Evolutionary conservation across 176 grass and related monocot genomes (phyloP).

Genomic region (Leersia perrieri): DNA sequence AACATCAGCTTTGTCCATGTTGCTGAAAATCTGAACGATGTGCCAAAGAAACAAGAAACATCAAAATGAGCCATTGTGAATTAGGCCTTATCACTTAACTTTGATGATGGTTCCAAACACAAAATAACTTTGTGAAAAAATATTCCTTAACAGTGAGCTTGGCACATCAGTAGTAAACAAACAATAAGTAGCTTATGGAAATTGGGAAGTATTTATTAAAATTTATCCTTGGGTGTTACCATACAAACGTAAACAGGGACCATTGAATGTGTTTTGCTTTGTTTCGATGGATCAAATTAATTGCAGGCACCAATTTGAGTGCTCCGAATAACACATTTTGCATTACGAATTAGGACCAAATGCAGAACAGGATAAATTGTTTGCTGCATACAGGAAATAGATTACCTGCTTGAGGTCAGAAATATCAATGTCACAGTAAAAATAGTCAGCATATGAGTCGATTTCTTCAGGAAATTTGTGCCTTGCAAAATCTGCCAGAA

Average conservation of each 20-base stretch:
- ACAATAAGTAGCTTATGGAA: slow-evolving; percentile 11
- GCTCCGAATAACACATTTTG: neutral
- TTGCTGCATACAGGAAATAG: neutral
- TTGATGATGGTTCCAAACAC: neutral
- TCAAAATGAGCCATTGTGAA: slow-evolving; percentile 20
- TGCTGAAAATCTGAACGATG: slow-evolving; percentile 70
- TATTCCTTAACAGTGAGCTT: slow-evolving; percentile 10
- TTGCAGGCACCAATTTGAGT: neutral
- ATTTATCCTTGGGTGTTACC: neutral
- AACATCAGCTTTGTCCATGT: slow-evolving; percentile 47
- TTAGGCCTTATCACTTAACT: slow-evolving; percentile 2
- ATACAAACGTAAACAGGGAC: neutral
- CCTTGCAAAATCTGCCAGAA: slow-evolving; percentile 69
- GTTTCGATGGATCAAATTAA: neutral
- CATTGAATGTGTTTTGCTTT: neutral
- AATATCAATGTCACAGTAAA: slow-evolving; percentile 80
- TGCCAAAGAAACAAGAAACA: slow-evolving; percentile 32
- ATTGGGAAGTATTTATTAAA: neutral
- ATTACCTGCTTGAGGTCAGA: slow-evolving; percentile 79
- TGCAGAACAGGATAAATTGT: slow-evolving; percentile 10
- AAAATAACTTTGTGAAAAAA: neutral
- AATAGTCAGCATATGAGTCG: slow-evolving; percentile 74
- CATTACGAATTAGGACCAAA: slow-evolving; percentile 21
- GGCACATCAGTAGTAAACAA: slow-evolving; percentile 8
- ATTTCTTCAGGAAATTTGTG: slow-evolving; percentile 77